Evolutionary conservation across 768 basidiomycete species (phyloP).

Genomic region (Amylocystis lapponica): DNA sequence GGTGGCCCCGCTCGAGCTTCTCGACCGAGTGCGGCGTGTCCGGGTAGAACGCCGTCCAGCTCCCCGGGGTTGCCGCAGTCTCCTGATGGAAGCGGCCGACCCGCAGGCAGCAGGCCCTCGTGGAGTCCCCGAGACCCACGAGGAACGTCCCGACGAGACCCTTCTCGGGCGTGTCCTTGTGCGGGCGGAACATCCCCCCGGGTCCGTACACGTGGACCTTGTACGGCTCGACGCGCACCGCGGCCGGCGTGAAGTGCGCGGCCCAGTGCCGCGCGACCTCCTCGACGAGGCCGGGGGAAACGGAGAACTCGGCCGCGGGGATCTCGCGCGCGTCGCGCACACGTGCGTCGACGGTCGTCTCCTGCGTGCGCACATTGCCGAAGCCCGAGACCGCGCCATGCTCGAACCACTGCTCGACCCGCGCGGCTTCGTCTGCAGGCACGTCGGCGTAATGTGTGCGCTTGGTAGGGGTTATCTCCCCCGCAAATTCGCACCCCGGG

Average conservation of each 20-base stretch:
- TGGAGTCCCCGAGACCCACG: conserved; percentile 24
- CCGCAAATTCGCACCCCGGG: too few species aligned
- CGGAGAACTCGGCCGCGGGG: conserved; percentile 14
- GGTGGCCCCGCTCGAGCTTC: conserved; percentile 10
- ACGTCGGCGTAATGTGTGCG: too few species aligned
- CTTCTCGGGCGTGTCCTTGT: conserved; percentile 24
- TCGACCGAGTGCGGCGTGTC: conserved; percentile 23
- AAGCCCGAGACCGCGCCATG: conserved; percentile 18
- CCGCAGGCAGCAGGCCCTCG: neutral
- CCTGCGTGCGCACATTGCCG: conserved; percentile 19
- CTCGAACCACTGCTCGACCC: conserved; percentile 9
- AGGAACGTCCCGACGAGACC: conserved; percentile 29
- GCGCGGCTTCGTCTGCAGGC: too few species aligned
- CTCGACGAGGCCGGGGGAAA: conserved; percentile 11
- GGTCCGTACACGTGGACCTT: conserved; percentile 29
- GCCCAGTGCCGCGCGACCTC: conserved; percentile 11
- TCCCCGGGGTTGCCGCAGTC: conserved; percentile 2
- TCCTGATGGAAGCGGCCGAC: neutral
- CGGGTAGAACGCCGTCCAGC: conserved; percentile 28
- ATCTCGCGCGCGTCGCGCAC: conserved; percentile 25
- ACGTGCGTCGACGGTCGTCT: conserved; percentile 18
- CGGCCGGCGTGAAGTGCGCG: conserved; percentile 14
- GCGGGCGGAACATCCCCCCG: conserved; percentile 22
- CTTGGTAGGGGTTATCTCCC: too few species aligned
- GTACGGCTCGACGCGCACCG: conserved; percentile 25